Base-by-base conservation (phyloP, 1,284 basidiomycete species). In the Wallemia ichthyophaga region DNA sequence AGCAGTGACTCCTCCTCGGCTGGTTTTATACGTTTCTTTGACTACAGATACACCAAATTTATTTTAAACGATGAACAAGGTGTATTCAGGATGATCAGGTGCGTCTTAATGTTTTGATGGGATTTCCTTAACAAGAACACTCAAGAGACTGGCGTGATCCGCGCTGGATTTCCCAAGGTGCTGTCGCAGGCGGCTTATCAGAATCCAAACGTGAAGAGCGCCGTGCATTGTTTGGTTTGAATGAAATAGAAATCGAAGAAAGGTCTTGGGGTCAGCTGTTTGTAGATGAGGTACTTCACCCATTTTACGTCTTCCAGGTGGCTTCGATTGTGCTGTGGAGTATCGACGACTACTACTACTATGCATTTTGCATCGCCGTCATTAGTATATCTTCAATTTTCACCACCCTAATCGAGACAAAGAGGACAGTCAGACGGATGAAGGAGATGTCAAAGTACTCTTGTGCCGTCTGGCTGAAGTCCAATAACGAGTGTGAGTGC, bases 221-320 rank as follows among this genome's bases (percentile, higher is more conserved):
- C 25, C 67, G 73, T 23, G 73, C 74, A 0, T 67, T 98, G 25
- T 98, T 96, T 69, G 89, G 86, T 2, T 71, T 73, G 27, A 99
- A 99, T 67, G 73, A 82, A 58, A 85, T 99, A 62, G 86, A 98
- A 65, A 85, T 99, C 58, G 80, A 84, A 65, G 85, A 56, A 79
- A 17, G 95, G 94, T 70, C 82, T 84, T 0, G 79, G 82, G 1
- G 63, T 80, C n/a, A 75, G 79, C 75, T 99, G 1, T 74, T 98
- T 13, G 73, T 96, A 48, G 89, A 98, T 65, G 94, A 95, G 75
- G 87, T 89, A 58, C 82, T 95, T 28, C 89, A 95, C 67, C 89
- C 89, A 0, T 95, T 95, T 71, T 95, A 94, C 67, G 83, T 98
- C 60, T 99, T 99, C 69, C 94, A 99, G 76, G 83, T 98, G 64